A percentile compares a stretch with the other conserved stretches of the same genome.
These are phyloP conservation scores for Dictyostelium purpureum DNA, from an alignment of 78 protist genomes.

Conservation along the genomic window DNA sequence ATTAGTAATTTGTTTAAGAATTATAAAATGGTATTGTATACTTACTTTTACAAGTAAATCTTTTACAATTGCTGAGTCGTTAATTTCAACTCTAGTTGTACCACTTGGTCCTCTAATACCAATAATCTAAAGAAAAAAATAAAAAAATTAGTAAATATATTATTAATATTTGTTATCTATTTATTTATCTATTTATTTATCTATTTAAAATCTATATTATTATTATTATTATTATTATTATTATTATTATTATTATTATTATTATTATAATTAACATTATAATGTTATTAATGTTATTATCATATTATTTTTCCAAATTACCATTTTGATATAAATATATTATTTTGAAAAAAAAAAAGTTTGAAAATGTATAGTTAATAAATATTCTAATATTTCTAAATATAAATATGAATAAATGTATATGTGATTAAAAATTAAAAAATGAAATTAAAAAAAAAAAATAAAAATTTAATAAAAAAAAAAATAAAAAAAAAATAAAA, in stretches of 20 bases:
- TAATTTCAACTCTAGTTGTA: conserved; percentile 31
- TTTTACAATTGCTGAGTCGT: conserved; percentile 24
- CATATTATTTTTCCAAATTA: too few relatives aligned
- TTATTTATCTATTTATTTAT: neutral
- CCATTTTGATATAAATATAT: too few relatives aligned
- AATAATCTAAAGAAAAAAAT: conserved; percentile 18
- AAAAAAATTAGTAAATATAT: neutral
- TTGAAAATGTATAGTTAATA: too few relatives aligned
- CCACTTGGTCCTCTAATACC: conserved; percentile 62
- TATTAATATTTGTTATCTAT: neutral
- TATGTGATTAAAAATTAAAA: neutral
- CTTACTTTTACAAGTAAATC: conserved; percentile 27
- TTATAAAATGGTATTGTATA: neutral
- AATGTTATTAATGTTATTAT: too few relatives aligned
- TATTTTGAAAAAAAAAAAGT: too few relatives aligned
- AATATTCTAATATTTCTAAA: too few relatives aligned
- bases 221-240: too few relatives aligned
- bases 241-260: too few relatives aligned
- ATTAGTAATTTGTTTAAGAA: neutral
- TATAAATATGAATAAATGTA: too few relatives aligned
- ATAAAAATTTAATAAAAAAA: neutral
- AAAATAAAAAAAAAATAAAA: neutral
- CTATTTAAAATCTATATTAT: neutral
- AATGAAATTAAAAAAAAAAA: neutral
- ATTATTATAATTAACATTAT: too few relatives aligned